Base-by-base conservation (phyloP, 177 flowering plant species). In the Vitis hybrid region DNA sequence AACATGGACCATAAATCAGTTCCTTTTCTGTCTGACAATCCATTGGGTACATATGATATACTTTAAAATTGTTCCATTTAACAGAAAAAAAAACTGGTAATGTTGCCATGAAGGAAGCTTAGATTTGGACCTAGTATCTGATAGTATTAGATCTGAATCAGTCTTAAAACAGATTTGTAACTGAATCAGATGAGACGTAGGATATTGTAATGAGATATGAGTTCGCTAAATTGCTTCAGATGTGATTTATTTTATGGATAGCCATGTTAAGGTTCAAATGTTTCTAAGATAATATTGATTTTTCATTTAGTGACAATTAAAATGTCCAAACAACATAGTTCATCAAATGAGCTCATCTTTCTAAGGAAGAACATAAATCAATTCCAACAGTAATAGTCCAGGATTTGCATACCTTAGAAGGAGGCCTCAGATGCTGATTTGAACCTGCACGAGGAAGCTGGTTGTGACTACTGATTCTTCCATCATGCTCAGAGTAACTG, bases 381-480 rank as follows among this genome's bases (percentile, higher is more conserved):
- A n/a, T 30, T 61, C 14, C 8, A n/a, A 32, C 11, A 62, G 8
- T 35, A 62, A 62, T 13, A 16, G 19, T 16, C 8, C 8, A 35
- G 19, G 52, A 57, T 7, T 62, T 51, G 16, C 66, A 60, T 68
- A 71, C 81, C 75, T 70, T 75, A 21, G 78, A 61, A 59, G 70
- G 35, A 50, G 78, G 32, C n/a, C 55, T 60, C 32, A 56, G 52
- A 52, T 59, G 65, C 51, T 32, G 77, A 52, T 66, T 58, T 32
- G 16, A 30, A 57, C 24, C 55, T 58, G 21, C 27, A 58, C 16
- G 46, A 46, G 46, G 60, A 48, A 52, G 55, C 62, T 60, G 66
- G 65, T 21, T 51, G 15, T 13, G 52, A 27, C 60, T 72, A 62
- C 66, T 64, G 63, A 76, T 68, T 62, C 61, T 68, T 62, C 61